Percentiles rank a stretch among this genome's conserved stretches.
These are phyloP conservation scores for Fusarium transvaalense DNA, from an alignment of 2,329 filamentous ascomycete genomes.

Conservation along the genomic window DNA sequence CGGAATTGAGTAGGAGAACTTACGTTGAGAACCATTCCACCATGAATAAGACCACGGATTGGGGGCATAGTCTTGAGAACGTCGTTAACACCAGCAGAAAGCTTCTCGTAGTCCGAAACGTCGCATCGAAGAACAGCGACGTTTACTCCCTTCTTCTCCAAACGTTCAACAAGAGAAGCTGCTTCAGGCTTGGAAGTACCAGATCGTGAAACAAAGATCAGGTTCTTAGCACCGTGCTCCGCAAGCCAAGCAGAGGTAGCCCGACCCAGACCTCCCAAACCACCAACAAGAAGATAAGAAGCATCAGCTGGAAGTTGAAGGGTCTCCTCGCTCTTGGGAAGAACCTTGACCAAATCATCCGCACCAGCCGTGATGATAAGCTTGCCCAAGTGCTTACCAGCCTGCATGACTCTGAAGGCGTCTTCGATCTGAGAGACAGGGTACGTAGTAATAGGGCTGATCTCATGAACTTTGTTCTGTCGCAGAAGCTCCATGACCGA, in stretches of 20 bases:
- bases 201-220: neutral
- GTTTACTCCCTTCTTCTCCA: neutral
- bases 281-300: slow-evolving; percentile 3
- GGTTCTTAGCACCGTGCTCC: neutral
- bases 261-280: neutral
- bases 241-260: neutral
- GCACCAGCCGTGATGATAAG: neutral
- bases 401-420: slow-evolving; percentile 2
- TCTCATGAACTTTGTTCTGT: neutral
- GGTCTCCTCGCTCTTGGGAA: neutral
- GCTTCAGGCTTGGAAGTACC: neutral
- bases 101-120: neutral
- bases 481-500: slow-evolving; percentile 3
- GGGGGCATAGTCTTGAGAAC: neutral
- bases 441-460: neutral
- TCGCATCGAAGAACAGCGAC: neutral
- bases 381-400: slow-evolving; percentile 1
- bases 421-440: neutral
- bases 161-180: neutral
- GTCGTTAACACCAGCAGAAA: neutral
- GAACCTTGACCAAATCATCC: slow-evolving; percentile 3
- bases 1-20: neutral
- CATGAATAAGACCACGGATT: neutral
- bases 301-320: neutral
- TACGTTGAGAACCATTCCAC: slow-evolving; percentile 5